Evolutionary conservation across 805 yeast species (phyloP).

Genomic region (Candida saitoana): DNA sequence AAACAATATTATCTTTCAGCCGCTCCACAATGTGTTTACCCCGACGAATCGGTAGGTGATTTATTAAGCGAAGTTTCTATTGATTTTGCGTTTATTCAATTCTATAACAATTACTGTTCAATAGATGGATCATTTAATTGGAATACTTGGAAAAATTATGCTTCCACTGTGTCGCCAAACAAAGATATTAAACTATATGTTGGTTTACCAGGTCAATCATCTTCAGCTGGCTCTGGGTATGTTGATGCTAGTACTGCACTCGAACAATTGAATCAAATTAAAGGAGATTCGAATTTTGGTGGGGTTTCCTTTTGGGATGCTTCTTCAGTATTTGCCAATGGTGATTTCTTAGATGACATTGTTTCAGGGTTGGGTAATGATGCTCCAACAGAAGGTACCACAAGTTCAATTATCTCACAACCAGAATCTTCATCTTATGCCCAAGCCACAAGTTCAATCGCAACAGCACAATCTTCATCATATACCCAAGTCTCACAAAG

Average conservation of each 20-base stretch:
- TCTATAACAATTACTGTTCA: slow-evolving; percentile 81
- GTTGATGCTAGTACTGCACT: slow-evolving; percentile 21
- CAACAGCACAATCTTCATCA: background rate
- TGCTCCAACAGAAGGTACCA: background rate
- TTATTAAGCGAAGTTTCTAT: slow-evolving; percentile 48
- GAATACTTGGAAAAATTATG: slow-evolving; percentile 70
- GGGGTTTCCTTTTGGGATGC: slow-evolving; percentile 39
- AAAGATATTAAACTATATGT: slow-evolving; percentile 62
- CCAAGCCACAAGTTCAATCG: background rate
- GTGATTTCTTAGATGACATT: slow-evolving; percentile 3
- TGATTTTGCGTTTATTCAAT: slow-evolving; percentile 83
- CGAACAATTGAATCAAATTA: slow-evolving; percentile 13
- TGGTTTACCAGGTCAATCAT: slow-evolving; percentile 64
- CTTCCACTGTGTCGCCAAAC: slow-evolving; percentile 58
- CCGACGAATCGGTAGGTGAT: slow-evolving; percentile 54
- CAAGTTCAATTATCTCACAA: background rate
- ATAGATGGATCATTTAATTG: slow-evolving; percentile 50
- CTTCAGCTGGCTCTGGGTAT: slow-evolving; percentile 55
- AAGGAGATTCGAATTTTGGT: slow-evolving; percentile 25
- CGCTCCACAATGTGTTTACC: slow-evolving; percentile 90
- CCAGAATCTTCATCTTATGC: background rate
- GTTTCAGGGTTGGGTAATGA: background rate
- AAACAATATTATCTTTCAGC: slow-evolving; percentile 74
- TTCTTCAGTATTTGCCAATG: slow-evolving; percentile 21
- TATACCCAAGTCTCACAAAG: background rate